phyloP scores from a whole-genome alignment of 495 filamentous ascomycete genomes.

The Schizothecium vesticola region DNA sequence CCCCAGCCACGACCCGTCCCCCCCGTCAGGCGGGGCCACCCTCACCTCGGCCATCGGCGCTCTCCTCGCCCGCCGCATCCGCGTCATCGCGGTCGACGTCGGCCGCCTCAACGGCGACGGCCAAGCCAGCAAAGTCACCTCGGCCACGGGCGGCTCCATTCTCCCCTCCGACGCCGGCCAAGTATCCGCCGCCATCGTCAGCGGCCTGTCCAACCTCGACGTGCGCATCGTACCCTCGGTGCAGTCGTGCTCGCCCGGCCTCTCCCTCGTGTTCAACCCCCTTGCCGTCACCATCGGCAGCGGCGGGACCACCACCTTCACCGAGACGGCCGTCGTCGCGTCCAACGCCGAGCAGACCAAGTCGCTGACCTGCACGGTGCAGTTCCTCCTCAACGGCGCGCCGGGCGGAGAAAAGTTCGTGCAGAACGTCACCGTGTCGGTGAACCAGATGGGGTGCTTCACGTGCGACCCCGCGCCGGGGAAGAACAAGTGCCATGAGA shows the following conservation, averaged over 20 bases:
- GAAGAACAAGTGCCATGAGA: slow-evolving; percentile 7
- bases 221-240: not conserved
- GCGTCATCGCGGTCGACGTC: slow-evolving; percentile 10
- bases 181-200: slow-evolving; percentile 7
- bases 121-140: slow-evolving; percentile 3
- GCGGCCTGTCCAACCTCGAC: slow-evolving; percentile 10
- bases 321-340: not conserved
- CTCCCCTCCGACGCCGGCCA: not conserved
- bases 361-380: not conserved
- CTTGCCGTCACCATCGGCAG: not conserved
- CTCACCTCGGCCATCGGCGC: not conserved
- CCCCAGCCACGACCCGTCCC: slow-evolving; percentile 8
- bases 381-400: slow-evolving; percentile 7
- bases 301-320: slow-evolving; percentile 4
- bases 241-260: not conserved
- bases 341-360: not conserved
- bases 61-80: not conserved
- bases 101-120: not conserved
- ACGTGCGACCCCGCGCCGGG: slow-evolving; percentile 6
- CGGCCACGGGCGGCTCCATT: slow-evolving; percentile 6
- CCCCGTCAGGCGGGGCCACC: not conserved
- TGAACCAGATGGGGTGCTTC: slow-evolving; percentile 6
- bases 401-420: slow-evolving; percentile 3
- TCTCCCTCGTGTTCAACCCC: not conserved
- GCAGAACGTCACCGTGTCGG: not conserved